Conservation (phyloP, 177 flowering plant genomes). For the Vitis hybrid region DNA sequence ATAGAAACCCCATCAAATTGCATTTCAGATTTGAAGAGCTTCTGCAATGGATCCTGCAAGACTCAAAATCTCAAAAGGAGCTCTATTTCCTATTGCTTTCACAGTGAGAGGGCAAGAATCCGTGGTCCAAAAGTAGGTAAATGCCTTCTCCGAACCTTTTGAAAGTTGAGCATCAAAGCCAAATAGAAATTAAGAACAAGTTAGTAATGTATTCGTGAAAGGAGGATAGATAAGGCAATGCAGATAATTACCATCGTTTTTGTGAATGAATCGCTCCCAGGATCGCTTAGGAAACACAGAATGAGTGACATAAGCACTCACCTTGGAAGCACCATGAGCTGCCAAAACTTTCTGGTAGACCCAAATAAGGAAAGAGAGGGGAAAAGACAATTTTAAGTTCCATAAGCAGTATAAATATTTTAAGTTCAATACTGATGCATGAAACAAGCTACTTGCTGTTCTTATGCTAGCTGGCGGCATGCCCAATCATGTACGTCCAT, state of each 20-base stretch:
- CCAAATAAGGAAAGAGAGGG: not conserved
- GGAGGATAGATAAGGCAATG: not conserved
- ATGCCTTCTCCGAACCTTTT: constrained; percentile 48
- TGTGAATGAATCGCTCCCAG: constrained; percentile 76
- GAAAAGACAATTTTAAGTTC: not conserved
- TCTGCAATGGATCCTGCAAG: constrained; percentile 93
- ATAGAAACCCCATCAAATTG: too few species aligned
- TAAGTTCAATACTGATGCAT: too few species aligned
- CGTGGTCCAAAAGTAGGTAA: constrained; percentile 89
- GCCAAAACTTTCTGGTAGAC: constrained; percentile 80
- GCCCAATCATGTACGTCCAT: too few species aligned
- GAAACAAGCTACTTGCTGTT: too few species aligned
- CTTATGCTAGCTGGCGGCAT: too few species aligned
- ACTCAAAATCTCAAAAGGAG: constrained; percentile 90
- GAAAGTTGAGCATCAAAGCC: constrained; percentile 4
- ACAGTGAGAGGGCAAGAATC: constrained; percentile 91
- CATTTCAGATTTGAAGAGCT: constrained; percentile 75
- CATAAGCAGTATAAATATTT: too few species aligned
- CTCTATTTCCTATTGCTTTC: constrained; percentile 62
- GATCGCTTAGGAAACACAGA: constrained; percentile 88
- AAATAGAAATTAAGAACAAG: not conserved
- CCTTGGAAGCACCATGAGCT: constrained; percentile 93
- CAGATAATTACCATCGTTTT: constrained; percentile 44
- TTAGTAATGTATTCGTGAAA: not conserved
- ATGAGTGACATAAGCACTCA: constrained; percentile 96